These are phyloP conservation scores for Epichloe coenophiala DNA, from an alignment of 2,329 filamentous ascomycete genomes.

Conservation along the genomic window DNA sequence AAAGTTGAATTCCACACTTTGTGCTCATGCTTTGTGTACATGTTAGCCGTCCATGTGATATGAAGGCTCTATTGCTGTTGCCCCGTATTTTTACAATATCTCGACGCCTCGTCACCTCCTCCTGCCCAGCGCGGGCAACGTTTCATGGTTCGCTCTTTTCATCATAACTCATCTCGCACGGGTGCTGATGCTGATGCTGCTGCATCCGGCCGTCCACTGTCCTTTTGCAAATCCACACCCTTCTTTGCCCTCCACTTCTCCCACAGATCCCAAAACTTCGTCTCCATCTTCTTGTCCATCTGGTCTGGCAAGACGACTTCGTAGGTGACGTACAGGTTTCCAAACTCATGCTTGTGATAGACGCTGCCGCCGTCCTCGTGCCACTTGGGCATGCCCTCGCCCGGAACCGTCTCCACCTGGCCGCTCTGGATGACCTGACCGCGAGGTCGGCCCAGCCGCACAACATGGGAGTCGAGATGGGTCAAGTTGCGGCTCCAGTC, in stretches of 20 bases:
- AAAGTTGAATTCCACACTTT: too few species aligned
- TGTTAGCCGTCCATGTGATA: too few species aligned
- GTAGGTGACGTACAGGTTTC: conserved; percentile 80
- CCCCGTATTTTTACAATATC: too few species aligned
- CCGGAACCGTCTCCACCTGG: conserved; percentile 62
- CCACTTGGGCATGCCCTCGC: conserved; percentile 90
- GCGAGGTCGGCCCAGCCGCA: conserved; percentile 59
- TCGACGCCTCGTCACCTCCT: too few species aligned
- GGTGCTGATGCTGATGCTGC: conserved; percentile 9
- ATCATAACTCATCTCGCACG: conserved; percentile 30
- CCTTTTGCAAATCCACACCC: conserved; percentile 64
- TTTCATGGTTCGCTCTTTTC: neutral
- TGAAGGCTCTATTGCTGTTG: too few species aligned
- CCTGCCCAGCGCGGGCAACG: too few species aligned
- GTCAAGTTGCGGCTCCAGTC: conserved; percentile 90
- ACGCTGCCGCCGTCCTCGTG: conserved; percentile 59
- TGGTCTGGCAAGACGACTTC: conserved; percentile 80
- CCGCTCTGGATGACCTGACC: conserved; percentile 76
- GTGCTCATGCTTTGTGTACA: too few species aligned
- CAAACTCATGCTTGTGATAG: conserved; percentile 53
- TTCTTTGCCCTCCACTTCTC: conserved; percentile 87
- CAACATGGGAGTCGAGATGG: conserved; percentile 83
- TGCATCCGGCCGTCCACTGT: conserved; percentile 44
- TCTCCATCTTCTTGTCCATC: conserved; percentile 86
- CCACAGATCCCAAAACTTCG: conserved; percentile 80